Percentiles rank a stretch among this genome's conserved stretches.
phyloP scores from a whole-genome alignment of 129 eudicot genomes.

The Escallonia rubra region DNA sequence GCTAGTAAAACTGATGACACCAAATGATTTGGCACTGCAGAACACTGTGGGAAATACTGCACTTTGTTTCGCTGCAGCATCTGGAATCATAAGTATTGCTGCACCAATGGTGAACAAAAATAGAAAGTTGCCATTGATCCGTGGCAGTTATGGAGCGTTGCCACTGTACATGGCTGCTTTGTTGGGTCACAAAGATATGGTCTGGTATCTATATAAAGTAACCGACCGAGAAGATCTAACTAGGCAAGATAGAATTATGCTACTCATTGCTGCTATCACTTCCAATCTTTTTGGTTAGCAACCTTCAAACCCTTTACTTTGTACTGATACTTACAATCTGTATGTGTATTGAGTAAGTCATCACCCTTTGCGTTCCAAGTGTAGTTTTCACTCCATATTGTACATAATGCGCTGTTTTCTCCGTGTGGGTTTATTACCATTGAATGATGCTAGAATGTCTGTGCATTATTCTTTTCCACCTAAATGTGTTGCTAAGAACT shows the following conservation, averaged over 20 bases:
- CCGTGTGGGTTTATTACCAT: background rate
- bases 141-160: background rate
- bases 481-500: too few species aligned
- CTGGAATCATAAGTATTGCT: background rate
- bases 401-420: background rate
- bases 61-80: too few species aligned
- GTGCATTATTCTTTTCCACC: background rate
- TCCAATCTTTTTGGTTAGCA: conserved; percentile 2
- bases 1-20: too few species aligned
- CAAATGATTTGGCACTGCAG: too few species aligned
- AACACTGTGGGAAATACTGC: too few species aligned
- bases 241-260: background rate
- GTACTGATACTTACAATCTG: background rate
- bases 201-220: background rate
- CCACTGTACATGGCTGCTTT: conserved; percentile 3
- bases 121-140: background rate
- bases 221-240: background rate
- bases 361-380: background rate
- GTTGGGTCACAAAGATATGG: conserved; percentile 1
- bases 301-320: background rate
- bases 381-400: background rate
- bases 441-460: background rate
- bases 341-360: background rate
- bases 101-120: background rate
- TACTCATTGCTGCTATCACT: conserved; percentile 1